A percentile compares a stretch with the other conserved stretches of the same genome.
These are phyloP conservation scores for Trichoderma cornu-damae DNA, from an alignment of 2,329 filamentous ascomycete species.

Conservation along the genomic window DNA sequence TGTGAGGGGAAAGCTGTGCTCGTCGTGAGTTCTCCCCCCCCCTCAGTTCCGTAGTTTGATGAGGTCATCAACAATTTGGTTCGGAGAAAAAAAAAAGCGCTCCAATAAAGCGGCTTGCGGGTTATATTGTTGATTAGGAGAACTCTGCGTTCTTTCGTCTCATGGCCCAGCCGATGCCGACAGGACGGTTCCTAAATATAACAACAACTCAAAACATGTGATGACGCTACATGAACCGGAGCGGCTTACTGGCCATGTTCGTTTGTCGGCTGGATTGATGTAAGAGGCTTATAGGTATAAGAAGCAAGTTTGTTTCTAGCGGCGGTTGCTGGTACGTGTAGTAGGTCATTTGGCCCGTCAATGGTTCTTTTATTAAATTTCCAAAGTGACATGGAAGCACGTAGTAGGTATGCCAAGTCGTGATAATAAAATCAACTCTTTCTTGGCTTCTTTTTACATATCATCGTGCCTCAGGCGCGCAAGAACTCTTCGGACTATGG, in stretches of 20 bases:
- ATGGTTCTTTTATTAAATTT: too few species aligned
- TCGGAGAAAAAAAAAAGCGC: background rate
- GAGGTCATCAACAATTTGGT: background rate
- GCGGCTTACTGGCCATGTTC: background rate
- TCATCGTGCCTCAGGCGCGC: too few species aligned
- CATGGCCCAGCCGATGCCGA: background rate
- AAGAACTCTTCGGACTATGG: too few species aligned
- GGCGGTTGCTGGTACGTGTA: too few species aligned
- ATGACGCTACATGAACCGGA: background rate
- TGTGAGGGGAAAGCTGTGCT: background rate
- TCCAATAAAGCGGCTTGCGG: background rate
- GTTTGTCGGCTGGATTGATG: too few species aligned
- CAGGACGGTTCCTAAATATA: background rate
- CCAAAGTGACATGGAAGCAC: too few species aligned
- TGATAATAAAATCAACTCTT: too few species aligned
- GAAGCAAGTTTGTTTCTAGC: too few species aligned
- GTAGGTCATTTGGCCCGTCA: too few species aligned
- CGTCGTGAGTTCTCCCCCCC: background rate
- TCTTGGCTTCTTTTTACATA: too few species aligned
- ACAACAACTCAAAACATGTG: constrained; percentile 11
- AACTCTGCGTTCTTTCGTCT: background rate
- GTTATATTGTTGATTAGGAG: background rate
- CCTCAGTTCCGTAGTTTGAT: background rate
- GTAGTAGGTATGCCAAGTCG: too few species aligned
- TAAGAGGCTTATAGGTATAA: too few species aligned